Percentiles rank a stretch among this genome's conserved stretches.
Evolutionary conservation across 352 stramenopile species (phyloP).

Genomic region (Pythium sukuiense): DNA sequence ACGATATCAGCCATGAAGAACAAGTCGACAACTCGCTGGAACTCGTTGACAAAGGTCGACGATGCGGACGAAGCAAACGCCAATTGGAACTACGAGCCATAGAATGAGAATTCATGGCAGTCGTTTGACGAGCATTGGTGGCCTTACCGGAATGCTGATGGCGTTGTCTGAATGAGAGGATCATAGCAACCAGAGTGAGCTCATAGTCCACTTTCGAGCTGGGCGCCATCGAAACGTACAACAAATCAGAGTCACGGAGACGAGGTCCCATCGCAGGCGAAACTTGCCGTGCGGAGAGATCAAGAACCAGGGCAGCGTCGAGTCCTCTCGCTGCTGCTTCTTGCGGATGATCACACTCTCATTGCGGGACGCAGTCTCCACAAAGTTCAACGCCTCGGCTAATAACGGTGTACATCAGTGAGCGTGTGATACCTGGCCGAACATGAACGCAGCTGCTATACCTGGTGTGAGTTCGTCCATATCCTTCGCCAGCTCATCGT

Average conservation of each 20-base stretch:
- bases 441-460: slow-evolving; percentile 13
- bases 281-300: slow-evolving; percentile 80
- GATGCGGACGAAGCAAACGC: slow-evolving; percentile 40
- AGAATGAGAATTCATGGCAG: not conserved
- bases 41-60: slow-evolving; percentile 37
- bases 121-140: too few relatives aligned
- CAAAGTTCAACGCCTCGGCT: slow-evolving; percentile 75
- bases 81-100: slow-evolving; percentile 60
- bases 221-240: slow-evolving; percentile 38
- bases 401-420: too few relatives aligned
- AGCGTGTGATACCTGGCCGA: too few relatives aligned
- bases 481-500: slow-evolving; percentile 37
- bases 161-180: slow-evolving; percentile 55
- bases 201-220: not conserved
- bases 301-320: slow-evolving; percentile 72
- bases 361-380: slow-evolving; percentile 71
- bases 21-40: slow-evolving; percentile 58
- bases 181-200: not conserved
- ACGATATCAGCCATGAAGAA: slow-evolving; percentile 83
- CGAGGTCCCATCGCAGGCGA: slow-evolving; percentile 70
- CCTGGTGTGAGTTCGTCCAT: slow-evolving; percentile 83
- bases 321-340: slow-evolving; percentile 80
- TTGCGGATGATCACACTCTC: slow-evolving; percentile 89
- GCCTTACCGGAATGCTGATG: slow-evolving; percentile 60
- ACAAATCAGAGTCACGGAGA: slow-evolving; percentile 69